Base-by-base conservation (phyloP, 2,329 filamentous ascomycete species). In the Colletotrichum orbiculare region DNA sequence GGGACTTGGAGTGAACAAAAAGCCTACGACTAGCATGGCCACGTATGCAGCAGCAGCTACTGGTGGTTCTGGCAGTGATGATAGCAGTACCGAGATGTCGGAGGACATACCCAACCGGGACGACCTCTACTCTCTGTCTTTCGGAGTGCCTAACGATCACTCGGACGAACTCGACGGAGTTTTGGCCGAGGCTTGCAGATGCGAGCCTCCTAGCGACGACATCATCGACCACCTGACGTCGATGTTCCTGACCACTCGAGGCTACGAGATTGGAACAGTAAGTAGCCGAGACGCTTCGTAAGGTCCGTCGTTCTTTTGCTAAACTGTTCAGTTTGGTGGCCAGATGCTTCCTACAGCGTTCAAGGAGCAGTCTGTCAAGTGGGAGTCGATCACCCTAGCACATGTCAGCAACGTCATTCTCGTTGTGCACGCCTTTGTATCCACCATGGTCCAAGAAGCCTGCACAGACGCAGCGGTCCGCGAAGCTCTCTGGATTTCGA, bases 191-290 rank as follows among this genome's bases (percentile, higher is more conserved):
- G 48, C 42, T 68, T 5, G 49, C 33, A 35, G 8, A 15, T 64
- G 55, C 39, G 1, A 49, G 9, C 68, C 72, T 0, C 8, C 42
- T 0, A 5, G 63, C 0, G 68, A 70, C 0, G 67, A 73, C 5
- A 85, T 88, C 50, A 72, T 83, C 39, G 33, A 42, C 35, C 61
- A 64, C 7, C 50, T 56, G 6, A 15, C 41, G n/a, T n/a, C 45
- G 4, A 57, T 47, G 0, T 84, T 87, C 66, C 67, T 68, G 0
- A 69, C 73, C 0, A 85, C 80, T 0, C 82, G 85, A 0, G 86
- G 85, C 0, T 83, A 84, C 13, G 84, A 88, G 54, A 65, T 89
- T 0, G 87, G 86, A 1, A 87, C 81, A 4, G 79, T 79, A 63
- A 70, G 75, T 70, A 11, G 3, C 8, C 17, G 6, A 35, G 12